Conservation (phyloP, 192 early-diverging fungal genomes). For the Gigaspora rosea region DNA sequence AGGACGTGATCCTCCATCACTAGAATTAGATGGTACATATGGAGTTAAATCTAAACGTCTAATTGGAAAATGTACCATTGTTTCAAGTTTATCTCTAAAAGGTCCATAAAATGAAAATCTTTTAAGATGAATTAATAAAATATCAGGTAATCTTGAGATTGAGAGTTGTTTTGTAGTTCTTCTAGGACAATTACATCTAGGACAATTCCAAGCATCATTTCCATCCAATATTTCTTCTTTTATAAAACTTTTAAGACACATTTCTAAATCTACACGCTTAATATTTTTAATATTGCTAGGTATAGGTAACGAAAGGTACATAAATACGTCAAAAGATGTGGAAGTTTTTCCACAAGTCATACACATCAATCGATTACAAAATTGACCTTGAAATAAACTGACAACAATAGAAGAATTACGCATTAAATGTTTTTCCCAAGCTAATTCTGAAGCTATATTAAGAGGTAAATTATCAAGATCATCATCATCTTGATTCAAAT, state of each 20-base stretch:
- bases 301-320: constrained; percentile 90
- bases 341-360: constrained; percentile 73
- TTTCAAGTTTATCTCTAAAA: constrained; percentile 91
- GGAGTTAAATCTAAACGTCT: constrained; percentile 58
- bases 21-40: constrained; percentile 46
- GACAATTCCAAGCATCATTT: constrained; percentile 90
- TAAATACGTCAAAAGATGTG: constrained; percentile 89
- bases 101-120: constrained; percentile 91
- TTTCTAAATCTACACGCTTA: constrained; percentile 65
- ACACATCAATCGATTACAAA: constrained; percentile 68
- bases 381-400: constrained; percentile 87
- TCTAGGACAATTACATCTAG: constrained; percentile 73
- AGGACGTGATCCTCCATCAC: neutral
- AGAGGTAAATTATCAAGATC: constrained; percentile 66
- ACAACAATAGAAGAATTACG: constrained; percentile 85
- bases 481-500: constrained; percentile 44
- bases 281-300: constrained; percentile 52
- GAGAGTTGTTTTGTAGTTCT: constrained; percentile 76
- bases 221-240: constrained; percentile 86
- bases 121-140: constrained; percentile 94
- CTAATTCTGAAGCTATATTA: constrained; percentile 55
- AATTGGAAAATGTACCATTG: constrained; percentile 82
- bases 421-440: constrained; percentile 75
- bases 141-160: constrained; percentile 79
- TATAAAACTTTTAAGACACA: constrained; percentile 86